Base-by-base conservation (phyloP, 2,329 filamentous ascomycete genomes). In the Epichloe amarillans region DNA sequence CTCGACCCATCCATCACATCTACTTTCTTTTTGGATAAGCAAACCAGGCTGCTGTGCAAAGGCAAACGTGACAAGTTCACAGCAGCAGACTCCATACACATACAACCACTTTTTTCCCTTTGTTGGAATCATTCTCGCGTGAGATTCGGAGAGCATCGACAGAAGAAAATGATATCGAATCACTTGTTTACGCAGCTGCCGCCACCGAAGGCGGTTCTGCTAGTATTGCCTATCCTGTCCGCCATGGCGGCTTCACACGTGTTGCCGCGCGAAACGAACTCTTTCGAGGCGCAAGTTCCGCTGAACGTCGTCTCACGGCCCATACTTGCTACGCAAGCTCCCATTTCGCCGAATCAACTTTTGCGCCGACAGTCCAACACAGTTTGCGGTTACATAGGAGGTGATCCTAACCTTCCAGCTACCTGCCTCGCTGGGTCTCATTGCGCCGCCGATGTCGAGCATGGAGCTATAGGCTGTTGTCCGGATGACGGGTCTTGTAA, bases 351-450 rank as follows among this genome's bases (percentile, higher is more conserved):
- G 41, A 61, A 59, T 40, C 63, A 66, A 39, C 63, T 72, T 5
- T 58, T 61, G 23, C 69, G 67, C 44, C 69, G 72, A 39, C 68
- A 74, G 53, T 59, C 66, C 49, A 77, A 78, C 62, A 80, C 77
- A 15, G 60, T 82, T 51, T 81, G 78, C 57, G 78, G 78, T 41
- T 82, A 72, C 62, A 69, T 82, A 58, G 73, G 71, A 53, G 77
- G 76, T 21, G 62, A 79, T 55, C 61, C 71, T 1, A 62, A 64
- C 23, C 62, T 79, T 33, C 75, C 77, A 3, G 78, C 77, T 39
- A 81, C 77, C 38, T 82, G 78, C 59, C 72, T 69, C 30, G 69
- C 71, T 0, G 78, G 77, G 36, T 80, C 76, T 38, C 76, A 81
- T 61, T 82, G 78, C 59, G 78, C 76, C 23, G 64, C 76, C 42